A percentile compares a stretch with the other conserved stretches of the same genome.
Evolutionary conservation across 805 yeast genomes (phyloP).

Genomic region (Lipomyces anomalus): DNA sequence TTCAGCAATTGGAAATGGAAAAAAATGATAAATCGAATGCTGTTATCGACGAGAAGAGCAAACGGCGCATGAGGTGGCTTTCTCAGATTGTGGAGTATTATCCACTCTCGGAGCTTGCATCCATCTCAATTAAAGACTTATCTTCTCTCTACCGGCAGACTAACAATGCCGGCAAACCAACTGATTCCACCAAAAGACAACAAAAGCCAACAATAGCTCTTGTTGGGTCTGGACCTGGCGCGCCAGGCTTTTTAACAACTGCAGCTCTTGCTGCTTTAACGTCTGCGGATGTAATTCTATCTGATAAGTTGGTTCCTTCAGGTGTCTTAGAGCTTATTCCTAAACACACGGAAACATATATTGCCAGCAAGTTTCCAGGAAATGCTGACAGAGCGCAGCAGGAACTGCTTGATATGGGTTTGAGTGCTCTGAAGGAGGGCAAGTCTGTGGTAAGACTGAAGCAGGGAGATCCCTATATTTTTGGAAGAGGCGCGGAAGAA

Average conservation of each 20-base stretch:
- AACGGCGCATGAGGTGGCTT: conserved; percentile 71
- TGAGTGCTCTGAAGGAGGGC: conserved; percentile 59
- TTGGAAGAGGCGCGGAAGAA: conserved; percentile 96
- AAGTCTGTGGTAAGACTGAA: conserved; percentile 79
- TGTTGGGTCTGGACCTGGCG: conserved; percentile 96
- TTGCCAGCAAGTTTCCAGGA: conserved; percentile 93
- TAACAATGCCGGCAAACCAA: not conserved
- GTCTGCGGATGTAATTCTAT: conserved; percentile 75
- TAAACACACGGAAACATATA: conserved; percentile 61
- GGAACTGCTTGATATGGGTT: conserved; percentile 69
- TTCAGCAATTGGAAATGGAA: conserved; percentile 60
- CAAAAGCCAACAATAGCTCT: conserved; percentile 58
- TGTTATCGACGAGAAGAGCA: not conserved
- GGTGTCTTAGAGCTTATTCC: conserved; percentile 83
- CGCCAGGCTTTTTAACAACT: conserved; percentile 69
- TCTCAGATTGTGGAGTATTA: conserved; percentile 87
- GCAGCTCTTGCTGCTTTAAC: conserved; percentile 80
- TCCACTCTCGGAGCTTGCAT: conserved; percentile 63
- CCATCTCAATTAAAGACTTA: conserved; percentile 55
- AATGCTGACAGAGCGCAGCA: conserved; percentile 92
- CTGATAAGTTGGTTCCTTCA: conserved; percentile 90
- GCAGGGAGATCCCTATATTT: conserved; percentile 95
- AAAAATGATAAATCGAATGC: conserved; percentile 39
- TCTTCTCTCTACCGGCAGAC: conserved; percentile 37
- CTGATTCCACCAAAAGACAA: conserved; percentile 9